Conservation (phyloP, 2,329 filamentous ascomycete genomes). For the Zymoseptoria tritici region DNA sequence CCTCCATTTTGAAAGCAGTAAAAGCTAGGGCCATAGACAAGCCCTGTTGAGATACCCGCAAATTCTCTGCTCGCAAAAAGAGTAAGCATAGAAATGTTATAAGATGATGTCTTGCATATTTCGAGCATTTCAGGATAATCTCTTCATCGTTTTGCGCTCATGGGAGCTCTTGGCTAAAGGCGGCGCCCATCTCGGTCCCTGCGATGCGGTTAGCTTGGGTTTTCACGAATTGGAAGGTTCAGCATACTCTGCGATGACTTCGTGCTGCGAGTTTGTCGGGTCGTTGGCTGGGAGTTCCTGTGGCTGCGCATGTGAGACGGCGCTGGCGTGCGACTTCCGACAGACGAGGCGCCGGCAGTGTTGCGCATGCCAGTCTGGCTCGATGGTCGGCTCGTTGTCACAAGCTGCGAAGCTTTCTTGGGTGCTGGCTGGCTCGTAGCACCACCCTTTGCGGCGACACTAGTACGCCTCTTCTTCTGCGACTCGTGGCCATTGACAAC, state of each 20-base stretch:
- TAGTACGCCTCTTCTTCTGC: slow-evolving; percentile 9
- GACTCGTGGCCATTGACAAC: slow-evolving; percentile 15
- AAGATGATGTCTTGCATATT: neutral
- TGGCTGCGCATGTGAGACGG: neutral
- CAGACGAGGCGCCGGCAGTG: neutral
- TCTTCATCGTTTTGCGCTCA: neutral
- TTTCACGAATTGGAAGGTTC: neutral
- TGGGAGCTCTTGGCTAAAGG: slow-evolving; percentile 22
- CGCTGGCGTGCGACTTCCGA: neutral
- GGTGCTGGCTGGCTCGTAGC: neutral
- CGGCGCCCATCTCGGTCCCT: slow-evolving; percentile 17
- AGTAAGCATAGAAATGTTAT: neutral
- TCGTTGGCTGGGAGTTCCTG: neutral
- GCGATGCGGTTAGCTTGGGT: slow-evolving; percentile 1
- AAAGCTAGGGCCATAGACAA: neutral
- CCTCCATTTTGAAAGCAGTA: neutral
- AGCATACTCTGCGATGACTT: slow-evolving; percentile 17
- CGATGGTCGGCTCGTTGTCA: neutral
- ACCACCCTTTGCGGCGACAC: neutral
- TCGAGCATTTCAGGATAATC: neutral
- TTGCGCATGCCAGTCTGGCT: slow-evolving; percentile 7
- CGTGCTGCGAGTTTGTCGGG: slow-evolving; percentile 6
- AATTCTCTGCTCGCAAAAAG: neutral
- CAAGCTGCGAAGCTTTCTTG: neutral
- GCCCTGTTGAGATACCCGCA: neutral